Evolutionary conservation across 2,329 filamentous ascomycete species (phyloP).

Genomic region (Colletotrichum gloeosporioides): DNA sequence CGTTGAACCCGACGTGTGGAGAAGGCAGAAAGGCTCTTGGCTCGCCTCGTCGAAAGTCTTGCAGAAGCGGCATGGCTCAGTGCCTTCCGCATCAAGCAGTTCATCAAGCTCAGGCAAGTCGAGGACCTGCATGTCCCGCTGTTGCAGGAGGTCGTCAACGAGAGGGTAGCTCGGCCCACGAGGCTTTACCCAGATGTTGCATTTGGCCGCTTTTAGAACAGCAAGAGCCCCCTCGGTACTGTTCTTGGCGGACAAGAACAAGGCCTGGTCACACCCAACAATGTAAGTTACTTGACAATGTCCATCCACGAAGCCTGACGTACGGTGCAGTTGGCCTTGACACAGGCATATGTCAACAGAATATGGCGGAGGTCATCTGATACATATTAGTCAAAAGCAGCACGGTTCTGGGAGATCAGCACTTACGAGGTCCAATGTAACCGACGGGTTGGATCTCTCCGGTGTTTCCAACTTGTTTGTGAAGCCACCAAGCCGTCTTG

Average conservation of each 20-base stretch:
- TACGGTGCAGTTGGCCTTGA: not conserved
- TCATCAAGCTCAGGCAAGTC: not conserved
- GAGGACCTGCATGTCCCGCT: not conserved
- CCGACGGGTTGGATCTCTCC: not conserved
- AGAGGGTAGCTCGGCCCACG: not conserved
- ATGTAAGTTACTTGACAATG: not conserved
- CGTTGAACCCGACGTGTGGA: not conserved
- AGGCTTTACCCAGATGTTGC: not conserved
- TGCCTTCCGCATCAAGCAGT: not conserved
- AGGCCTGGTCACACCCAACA: not conserved
- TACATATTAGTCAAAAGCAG: not conserved
- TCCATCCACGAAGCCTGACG: fast-evolving
- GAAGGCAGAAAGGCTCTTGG: not conserved
- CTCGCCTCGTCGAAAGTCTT: not conserved
- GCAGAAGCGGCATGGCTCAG: not conserved
- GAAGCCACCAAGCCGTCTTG: not conserved
- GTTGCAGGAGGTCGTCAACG: not conserved
- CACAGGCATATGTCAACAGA: not conserved
- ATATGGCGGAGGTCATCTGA: not conserved
- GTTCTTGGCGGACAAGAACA: not conserved
- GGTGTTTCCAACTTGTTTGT: not conserved
- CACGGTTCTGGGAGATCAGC: not conserved
- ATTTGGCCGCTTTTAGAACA: not conserved
- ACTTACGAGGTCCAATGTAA: not conserved
- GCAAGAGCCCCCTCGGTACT: not conserved